These are phyloP conservation scores for Colletotrichum simmondsii DNA, from an alignment of 2,329 filamentous ascomycete genomes.

Conservation along the genomic window DNA sequence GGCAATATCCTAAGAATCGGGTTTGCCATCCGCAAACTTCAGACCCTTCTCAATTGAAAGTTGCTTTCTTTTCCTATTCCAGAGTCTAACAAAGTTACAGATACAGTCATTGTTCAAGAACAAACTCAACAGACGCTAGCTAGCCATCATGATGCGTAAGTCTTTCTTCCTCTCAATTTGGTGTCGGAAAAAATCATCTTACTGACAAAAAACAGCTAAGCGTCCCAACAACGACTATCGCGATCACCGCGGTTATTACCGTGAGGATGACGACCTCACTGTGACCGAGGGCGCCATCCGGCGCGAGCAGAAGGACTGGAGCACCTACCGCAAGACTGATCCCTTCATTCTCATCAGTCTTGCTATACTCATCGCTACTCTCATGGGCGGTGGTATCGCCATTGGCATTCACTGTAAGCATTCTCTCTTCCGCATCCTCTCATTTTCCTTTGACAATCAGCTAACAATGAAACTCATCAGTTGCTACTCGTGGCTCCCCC, in stretches of 20 bases:
- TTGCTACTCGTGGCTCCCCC: neutral
- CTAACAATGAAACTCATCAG: neutral
- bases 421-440: neutral
- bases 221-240: neutral
- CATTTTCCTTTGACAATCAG: neutral
- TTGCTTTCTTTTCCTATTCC: neutral
- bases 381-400: slow-evolving; percentile 7
- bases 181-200: neutral
- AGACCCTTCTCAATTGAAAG: neutral
- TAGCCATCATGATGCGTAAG: neutral
- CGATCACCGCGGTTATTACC: slow-evolving; percentile 13
- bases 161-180: neutral
- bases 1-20: neutral
- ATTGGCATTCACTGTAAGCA: slow-evolving; percentile 7
- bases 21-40: neutral
- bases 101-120: neutral
- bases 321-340: slow-evolving; percentile 27
- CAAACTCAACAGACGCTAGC: neutral
- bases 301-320: slow-evolving; percentile 19
- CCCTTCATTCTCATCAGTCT: slow-evolving; percentile 1
- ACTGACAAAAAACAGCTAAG: neutral
- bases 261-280: slow-evolving; percentile 18
- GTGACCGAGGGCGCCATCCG: slow-evolving; percentile 16
- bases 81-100: neutral
- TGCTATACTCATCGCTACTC: neutral